Percentiles rank a stretch among this genome's conserved stretches.
phyloP scores from a whole-genome alignment of 148 eudicot species.

The Rhododendron ferrugineum region DNA sequence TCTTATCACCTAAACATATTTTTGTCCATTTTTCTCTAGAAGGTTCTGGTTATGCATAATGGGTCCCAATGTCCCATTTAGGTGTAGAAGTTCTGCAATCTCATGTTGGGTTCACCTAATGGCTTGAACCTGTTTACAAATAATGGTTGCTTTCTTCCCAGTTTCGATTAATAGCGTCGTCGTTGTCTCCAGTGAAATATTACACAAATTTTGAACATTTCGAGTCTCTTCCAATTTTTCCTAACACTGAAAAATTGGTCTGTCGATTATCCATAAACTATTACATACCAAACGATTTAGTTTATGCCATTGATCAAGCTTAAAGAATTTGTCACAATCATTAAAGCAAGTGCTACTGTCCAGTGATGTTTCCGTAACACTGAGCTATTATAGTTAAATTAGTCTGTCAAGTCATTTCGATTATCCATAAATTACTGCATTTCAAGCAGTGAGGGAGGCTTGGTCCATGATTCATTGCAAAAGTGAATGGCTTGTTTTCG shows the following conservation, averaged over 20 bases:
- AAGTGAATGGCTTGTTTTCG: background rate
- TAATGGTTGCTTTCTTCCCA: background rate
- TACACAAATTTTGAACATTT: background rate
- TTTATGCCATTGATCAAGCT: background rate
- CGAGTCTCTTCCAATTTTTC: background rate
- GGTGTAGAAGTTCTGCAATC: constrained; percentile 6
- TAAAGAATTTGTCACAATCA: background rate
- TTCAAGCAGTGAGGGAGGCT: background rate
- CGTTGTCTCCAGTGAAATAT: background rate
- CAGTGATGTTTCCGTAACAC: background rate
- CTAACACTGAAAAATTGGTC: background rate
- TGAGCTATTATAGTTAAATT: background rate
- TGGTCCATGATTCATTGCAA: background rate
- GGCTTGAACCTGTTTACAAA: background rate
- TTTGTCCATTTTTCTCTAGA: background rate
- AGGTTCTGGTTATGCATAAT: background rate
- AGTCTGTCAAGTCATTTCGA: background rate
- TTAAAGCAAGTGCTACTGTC: background rate
- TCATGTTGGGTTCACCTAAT: background rate
- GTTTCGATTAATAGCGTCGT: background rate
- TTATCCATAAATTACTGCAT: background rate
- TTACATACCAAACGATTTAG: background rate
- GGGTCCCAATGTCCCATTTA: background rate
- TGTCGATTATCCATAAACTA: background rate
- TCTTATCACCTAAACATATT: background rate